These are phyloP conservation scores for Plasmopara halstedii DNA, from an alignment of 352 stramenopile genomes.

Conservation along the genomic window DNA sequence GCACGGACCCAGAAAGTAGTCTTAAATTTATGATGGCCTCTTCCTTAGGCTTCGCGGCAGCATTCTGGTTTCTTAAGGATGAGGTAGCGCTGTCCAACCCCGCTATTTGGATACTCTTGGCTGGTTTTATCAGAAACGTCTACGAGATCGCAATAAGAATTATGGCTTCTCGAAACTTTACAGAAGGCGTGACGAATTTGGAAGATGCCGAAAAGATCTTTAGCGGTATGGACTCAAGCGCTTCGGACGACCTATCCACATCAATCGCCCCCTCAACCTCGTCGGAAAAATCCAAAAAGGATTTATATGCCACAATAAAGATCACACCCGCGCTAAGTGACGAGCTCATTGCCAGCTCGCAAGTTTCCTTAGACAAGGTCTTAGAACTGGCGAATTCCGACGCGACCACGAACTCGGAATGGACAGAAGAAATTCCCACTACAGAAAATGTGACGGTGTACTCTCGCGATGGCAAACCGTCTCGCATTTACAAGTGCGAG, in stretches of 20 bases:
- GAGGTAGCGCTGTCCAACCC: slow-evolving; percentile 65
- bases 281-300: slow-evolving; percentile 11
- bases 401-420: slow-evolving; percentile 40
- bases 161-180: slow-evolving; percentile 14
- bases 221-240: slow-evolving; percentile 28
- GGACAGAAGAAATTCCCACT: slow-evolving; percentile 51
- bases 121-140: slow-evolving; percentile 65
- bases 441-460: slow-evolving; percentile 54
- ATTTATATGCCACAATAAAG: slow-evolving; percentile 30
- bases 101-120: slow-evolving; percentile 67
- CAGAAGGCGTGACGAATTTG: slow-evolving; percentile 19
- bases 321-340: slow-evolving; percentile 37
- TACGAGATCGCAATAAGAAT: slow-evolving; percentile 40
- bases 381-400: slow-evolving; percentile 39
- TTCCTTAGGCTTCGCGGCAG: slow-evolving; percentile 46
- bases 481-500: slow-evolving; percentile 71
- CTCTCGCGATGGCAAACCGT: slow-evolving; percentile 68
- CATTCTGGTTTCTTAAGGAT: slow-evolving; percentile 79
- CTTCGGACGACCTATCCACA: slow-evolving; percentile 9
- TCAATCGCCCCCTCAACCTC: background rate
- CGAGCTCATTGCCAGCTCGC: slow-evolving; percentile 39
- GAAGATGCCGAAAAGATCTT: slow-evolving; percentile 32
- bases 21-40: slow-evolving; percentile 50
- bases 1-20: slow-evolving; percentile 20
- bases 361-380: slow-evolving; percentile 45